Conservation (phyloP, 202 grass and related monocot genomes). For the Panicum hallii region DNA sequence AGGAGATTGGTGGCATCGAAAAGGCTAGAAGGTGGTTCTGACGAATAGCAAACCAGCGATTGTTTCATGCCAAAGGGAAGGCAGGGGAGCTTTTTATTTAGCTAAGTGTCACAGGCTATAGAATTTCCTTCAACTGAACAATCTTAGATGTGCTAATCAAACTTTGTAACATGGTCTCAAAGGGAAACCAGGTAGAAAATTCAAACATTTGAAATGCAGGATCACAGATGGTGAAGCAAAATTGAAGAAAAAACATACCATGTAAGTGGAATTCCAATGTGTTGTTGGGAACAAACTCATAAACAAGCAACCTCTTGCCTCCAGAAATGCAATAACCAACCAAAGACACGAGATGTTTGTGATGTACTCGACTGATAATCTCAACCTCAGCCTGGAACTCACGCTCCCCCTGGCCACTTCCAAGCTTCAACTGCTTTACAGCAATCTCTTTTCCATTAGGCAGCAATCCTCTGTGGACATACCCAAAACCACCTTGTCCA, state of each 20-base stretch:
- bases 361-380: slow-evolving; percentile 93
- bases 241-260: slow-evolving; percentile 52
- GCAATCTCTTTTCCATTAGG: slow-evolving; percentile 90
- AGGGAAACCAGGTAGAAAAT: slow-evolving; percentile 31
- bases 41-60: background rate
- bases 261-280: slow-evolving; percentile 93
- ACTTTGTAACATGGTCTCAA: slow-evolving; percentile 9
- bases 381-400: slow-evolving; percentile 92
- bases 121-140: background rate
- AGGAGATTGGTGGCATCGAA: background rate
- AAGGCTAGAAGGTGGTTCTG: background rate
- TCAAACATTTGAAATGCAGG: background rate
- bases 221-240: background rate
- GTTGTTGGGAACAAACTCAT: slow-evolving; percentile 92
- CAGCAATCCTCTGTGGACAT: slow-evolving; percentile 84
- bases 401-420: slow-evolving; percentile 76
- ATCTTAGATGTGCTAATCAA: background rate
- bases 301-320: slow-evolving; percentile 79
- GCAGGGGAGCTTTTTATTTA: background rate
- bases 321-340: slow-evolving; percentile 89
- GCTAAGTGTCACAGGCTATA: background rate
- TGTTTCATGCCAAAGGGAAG: background rate
- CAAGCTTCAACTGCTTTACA: slow-evolving; percentile 82
- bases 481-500: slow-evolving; percentile 93
- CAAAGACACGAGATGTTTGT: slow-evolving; percentile 89